Conservation (phyloP, 2,329 filamentous ascomycete genomes). For the Colletotrichum sp. region DNA sequence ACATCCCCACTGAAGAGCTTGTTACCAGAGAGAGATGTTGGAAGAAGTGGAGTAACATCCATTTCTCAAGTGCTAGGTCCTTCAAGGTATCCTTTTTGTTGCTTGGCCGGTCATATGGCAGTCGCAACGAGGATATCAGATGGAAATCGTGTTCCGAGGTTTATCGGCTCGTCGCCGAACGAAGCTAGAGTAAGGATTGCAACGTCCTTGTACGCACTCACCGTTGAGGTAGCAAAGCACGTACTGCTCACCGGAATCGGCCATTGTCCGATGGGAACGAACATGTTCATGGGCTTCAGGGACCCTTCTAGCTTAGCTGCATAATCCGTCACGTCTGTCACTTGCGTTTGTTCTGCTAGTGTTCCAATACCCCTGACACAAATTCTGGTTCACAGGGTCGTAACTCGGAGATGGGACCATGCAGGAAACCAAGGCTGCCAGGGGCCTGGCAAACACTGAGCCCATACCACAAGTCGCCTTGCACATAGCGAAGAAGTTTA, state of each 20-base stretch:
- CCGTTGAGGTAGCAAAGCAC: not conserved
- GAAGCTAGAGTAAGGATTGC: not conserved
- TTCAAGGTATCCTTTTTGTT: not conserved
- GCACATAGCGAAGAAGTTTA: not conserved
- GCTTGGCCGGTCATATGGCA: not conserved
- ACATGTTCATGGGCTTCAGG: not conserved
- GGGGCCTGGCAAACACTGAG: not conserved
- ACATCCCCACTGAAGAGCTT: not conserved
- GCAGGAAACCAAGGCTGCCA: not conserved
- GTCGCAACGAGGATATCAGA: not conserved
- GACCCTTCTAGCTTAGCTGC: not conserved
- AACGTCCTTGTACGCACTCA: not conserved
- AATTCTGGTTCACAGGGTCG: not conserved
- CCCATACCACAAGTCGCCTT: not conserved
- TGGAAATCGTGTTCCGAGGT: not conserved
- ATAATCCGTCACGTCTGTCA: not conserved
- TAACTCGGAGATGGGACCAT: conserved; percentile 3
- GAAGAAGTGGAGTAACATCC: not conserved
- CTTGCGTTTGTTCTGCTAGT: not conserved
- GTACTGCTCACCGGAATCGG: not conserved
- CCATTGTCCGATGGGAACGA: not conserved
- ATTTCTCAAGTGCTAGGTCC: not conserved
- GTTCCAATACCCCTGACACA: not conserved
- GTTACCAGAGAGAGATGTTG: not conserved
- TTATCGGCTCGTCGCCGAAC: not conserved